Conservation (phyloP, 1,139 yeast species). For the Blastobotrys serpentis region DNA sequence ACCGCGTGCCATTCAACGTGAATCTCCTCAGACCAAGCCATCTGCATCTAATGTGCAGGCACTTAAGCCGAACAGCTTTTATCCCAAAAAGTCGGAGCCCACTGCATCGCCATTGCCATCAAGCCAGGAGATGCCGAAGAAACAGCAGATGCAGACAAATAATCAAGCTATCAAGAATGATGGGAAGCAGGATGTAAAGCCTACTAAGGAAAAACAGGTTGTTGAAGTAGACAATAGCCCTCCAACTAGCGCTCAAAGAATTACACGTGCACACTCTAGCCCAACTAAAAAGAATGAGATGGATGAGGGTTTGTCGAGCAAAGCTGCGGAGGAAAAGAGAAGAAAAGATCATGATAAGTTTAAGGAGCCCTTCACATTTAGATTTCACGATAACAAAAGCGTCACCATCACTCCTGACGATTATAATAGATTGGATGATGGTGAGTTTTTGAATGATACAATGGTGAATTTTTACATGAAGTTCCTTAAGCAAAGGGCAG, state of each 20-base stretch:
- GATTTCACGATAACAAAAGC: constrained; percentile 33
- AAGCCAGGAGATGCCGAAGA: too few relatives aligned
- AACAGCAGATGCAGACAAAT: background rate
- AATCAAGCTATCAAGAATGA: background rate
- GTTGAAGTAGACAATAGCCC: background rate
- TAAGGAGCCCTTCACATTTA: constrained; percentile 25
- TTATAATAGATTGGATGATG: constrained; percentile 37
- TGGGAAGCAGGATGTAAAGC: background rate
- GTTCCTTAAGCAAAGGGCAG: constrained; percentile 22
- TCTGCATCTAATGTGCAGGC: background rate
- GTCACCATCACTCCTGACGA: constrained; percentile 35
- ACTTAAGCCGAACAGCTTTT: background rate
- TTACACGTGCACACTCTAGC: constrained; percentile 16
- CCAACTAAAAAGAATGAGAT: background rate
- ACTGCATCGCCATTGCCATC: too few relatives aligned
- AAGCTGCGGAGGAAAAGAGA: constrained; percentile 6
- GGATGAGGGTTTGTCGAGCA: background rate
- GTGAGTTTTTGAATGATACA: constrained; percentile 45
- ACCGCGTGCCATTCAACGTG: background rate
- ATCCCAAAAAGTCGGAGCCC: background rate
- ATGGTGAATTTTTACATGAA: constrained; percentile 42
- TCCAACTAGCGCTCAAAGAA: background rate
- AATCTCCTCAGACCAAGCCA: background rate
- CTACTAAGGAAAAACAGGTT: constrained; percentile 3
- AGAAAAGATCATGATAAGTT: constrained; percentile 11